Evolutionary conservation across 176 grass and related monocot genomes (phyloP), one percentile per base, ranked within the genome.

Genomic region (Stipa capillata): DNA sequence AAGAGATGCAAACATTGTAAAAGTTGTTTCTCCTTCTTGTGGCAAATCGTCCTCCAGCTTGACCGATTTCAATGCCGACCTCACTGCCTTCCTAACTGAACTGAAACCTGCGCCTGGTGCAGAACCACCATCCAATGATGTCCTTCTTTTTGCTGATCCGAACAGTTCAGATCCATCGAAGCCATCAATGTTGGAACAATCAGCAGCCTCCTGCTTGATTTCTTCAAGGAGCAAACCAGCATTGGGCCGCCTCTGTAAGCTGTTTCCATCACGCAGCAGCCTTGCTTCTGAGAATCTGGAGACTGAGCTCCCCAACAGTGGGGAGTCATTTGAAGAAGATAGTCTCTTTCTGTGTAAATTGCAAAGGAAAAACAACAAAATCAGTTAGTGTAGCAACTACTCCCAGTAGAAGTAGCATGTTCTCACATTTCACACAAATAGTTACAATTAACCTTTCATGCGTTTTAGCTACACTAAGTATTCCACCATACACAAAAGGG

Each of bases 141-240:
- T 63, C 35, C 85, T 80, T 79, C 83, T 93, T 40, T 48, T 87
- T 24, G 78, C 60, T 56, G 84, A 87, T 76, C 85, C 72, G 21
- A 61, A 89, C 36, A 89, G 42, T 65, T 57, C 92, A 10, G 83
- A 80, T 81, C 84, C 81, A 66, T 90, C 82, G 42, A 92, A 39
- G 69, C 74, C 82, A 58, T 97, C 87, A 7, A 75, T 25, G 47
- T 86, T 73, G 20, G 88, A 82, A 82, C 71, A 87, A 29, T 97
- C 93, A 28, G 39, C 57, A 69, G 80, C 83, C 66, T 98, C 95
- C 78, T 92, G 85, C 73, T 98, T 98, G 66, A 98, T 94, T 70
- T 93, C 95, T 48, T 98, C 95, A 31, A 98, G 95, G 39, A 98
- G 87, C 35, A 98, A 64, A 37, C 89, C 92, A 44, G 95, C 88